phyloP scores from a whole-genome alignment of 2,329 filamentous ascomycete genomes.

The Epichloe gansuensis region DNA sequence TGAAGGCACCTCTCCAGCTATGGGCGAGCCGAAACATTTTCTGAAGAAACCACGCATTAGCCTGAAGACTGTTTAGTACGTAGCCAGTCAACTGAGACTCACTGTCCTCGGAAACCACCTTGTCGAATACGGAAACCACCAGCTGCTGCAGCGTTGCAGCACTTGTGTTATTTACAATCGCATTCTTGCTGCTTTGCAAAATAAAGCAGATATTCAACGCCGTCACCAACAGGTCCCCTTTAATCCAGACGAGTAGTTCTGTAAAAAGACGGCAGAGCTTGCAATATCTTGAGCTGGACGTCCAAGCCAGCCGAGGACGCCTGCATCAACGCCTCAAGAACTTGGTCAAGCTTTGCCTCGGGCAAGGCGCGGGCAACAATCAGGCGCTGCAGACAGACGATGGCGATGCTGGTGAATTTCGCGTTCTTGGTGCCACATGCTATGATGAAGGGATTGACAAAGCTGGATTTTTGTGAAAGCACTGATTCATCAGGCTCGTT shows the following conservation, averaged over 20 bases:
- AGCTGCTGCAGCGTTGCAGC: slow-evolving; percentile 94
- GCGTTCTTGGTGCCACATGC: slow-evolving; percentile 83
- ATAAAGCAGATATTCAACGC: slow-evolving; percentile 85
- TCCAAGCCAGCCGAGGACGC: slow-evolving; percentile 72
- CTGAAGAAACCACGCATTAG: slow-evolving; percentile 15
- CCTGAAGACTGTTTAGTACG: neutral
- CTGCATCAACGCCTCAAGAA: slow-evolving; percentile 78
- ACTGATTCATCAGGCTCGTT: slow-evolving; percentile 41
- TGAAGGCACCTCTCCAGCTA: slow-evolving; percentile 54
- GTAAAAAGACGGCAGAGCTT: slow-evolving; percentile 74
- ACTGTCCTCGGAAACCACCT: slow-evolving; percentile 74
- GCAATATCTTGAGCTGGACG: slow-evolving; percentile 90
- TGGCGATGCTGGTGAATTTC: slow-evolving; percentile 78
- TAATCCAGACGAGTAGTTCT: slow-evolving; percentile 78
- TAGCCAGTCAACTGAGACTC: slow-evolving; percentile 6
- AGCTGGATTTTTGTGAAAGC: slow-evolving; percentile 66
- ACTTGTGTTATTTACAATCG: slow-evolving; percentile 88
- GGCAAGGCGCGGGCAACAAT: slow-evolving; percentile 74
- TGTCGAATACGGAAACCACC: slow-evolving; percentile 85
- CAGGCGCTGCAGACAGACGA: slow-evolving; percentile 79
- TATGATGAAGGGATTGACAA: slow-evolving; percentile 87
- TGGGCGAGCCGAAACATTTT: slow-evolving; percentile 36
- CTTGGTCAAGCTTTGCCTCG: slow-evolving; percentile 66
- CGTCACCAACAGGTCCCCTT: slow-evolving; percentile 67
- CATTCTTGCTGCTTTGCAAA: slow-evolving; percentile 81